Conservation (phyloP, 495 filamentous ascomycete species). For the Penicillium atrosanguineum region DNA sequence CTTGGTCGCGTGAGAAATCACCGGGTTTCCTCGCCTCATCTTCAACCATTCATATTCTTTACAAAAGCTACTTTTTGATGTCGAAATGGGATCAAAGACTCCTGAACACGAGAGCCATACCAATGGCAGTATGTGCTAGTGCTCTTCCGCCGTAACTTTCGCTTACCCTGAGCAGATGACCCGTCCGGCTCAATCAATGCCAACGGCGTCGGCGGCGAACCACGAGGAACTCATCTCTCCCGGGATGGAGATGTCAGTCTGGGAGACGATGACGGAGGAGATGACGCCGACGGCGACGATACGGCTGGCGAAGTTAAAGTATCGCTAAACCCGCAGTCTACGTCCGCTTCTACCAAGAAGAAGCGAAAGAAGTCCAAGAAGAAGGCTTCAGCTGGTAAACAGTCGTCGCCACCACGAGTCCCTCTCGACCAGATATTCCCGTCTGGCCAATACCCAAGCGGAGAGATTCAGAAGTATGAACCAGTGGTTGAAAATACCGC, state of each 20-base stretch:
- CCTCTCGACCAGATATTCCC: conserved; percentile 52
- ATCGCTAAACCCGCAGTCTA: conserved; percentile 17
- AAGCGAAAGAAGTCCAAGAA: conserved; percentile 55
- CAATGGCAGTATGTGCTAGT: conserved; percentile 19
- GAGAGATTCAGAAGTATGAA: conserved; percentile 49
- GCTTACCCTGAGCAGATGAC: conserved; percentile 16
- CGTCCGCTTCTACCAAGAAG: conserved; percentile 45
- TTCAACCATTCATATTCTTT: neutral
- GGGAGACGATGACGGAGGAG: conserved; percentile 49
- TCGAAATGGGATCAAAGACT: conserved; percentile 32
- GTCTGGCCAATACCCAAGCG: conserved; percentile 48
- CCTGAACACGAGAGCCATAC: conserved; percentile 24
- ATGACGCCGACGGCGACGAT: conserved; percentile 51
- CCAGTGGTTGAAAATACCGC: conserved; percentile 47
- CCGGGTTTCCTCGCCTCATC: neutral
- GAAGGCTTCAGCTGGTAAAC: conserved; percentile 37
- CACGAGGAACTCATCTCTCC: conserved; percentile 33
- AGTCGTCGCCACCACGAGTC: conserved; percentile 55
- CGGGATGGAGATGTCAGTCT: conserved; percentile 40
- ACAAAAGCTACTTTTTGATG: conserved; percentile 13
- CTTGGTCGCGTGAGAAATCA: neutral
- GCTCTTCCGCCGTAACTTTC: neutral
- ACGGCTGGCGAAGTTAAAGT: conserved; percentile 16
- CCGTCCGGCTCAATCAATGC: conserved; percentile 31
- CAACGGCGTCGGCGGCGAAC: conserved; percentile 41